Conservation (phyloP, 2,329 filamentous ascomycete genomes). For the Claviceps sp. region DNA sequence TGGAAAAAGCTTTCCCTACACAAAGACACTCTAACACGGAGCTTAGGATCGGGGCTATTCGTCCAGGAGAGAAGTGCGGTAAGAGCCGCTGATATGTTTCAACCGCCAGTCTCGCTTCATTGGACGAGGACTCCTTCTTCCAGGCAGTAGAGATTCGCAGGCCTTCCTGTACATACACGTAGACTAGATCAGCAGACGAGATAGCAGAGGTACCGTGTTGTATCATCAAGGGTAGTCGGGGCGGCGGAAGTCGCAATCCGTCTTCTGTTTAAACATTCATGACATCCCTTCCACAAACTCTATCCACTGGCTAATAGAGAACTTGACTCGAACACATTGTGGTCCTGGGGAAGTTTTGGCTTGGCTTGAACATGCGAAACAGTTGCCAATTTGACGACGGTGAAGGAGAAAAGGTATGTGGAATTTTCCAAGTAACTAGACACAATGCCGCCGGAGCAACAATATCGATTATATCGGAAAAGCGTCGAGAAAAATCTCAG, state of each 20-base stretch:
- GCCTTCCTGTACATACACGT: too few species aligned
- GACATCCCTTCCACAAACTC: slow-evolving; percentile 38
- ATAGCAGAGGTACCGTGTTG: slow-evolving; percentile 17
- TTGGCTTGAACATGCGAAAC: slow-evolving; percentile 29
- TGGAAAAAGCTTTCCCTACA: slow-evolving; percentile 87
- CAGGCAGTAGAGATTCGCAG: too few species aligned
- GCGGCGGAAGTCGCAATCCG: slow-evolving; percentile 32
- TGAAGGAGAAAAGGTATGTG: not conserved
- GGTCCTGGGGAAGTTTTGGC: slow-evolving; percentile 37
- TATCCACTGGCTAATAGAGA: slow-evolving; percentile 40
- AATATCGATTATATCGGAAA: too few species aligned
- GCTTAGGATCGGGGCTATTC: slow-evolving; percentile 82
- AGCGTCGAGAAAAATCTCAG: too few species aligned
- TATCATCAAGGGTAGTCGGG: slow-evolving; percentile 21
- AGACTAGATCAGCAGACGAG: not conserved
- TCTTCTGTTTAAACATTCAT: slow-evolving; percentile 34
- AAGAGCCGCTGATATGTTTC: slow-evolving; percentile 78
- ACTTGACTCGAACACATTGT: slow-evolving; percentile 35
- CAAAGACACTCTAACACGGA: slow-evolving; percentile 84
- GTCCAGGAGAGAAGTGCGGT: slow-evolving; percentile 74
- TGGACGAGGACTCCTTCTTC: slow-evolving; percentile 30
- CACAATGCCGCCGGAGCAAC: too few species aligned
- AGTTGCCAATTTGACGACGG: slow-evolving; percentile 23
- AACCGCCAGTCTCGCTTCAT: slow-evolving; percentile 65
- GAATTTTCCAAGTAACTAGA: too few species aligned